phyloP scores from a whole-genome alignment of 306 rosid species.

The Trifolium pratense region DNA sequence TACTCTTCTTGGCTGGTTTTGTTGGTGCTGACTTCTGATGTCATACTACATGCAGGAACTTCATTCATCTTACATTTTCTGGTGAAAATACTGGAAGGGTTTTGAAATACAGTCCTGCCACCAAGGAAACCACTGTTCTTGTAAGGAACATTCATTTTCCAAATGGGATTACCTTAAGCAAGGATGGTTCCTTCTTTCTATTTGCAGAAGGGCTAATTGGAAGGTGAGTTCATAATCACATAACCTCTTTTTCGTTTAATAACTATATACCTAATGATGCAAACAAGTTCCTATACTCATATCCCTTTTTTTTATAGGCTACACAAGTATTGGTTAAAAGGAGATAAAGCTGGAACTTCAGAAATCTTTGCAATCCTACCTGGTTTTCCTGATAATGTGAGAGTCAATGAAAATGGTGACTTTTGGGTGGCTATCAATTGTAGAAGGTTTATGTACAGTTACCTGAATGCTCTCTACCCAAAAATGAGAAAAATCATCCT shows the following conservation, averaged over 20 bases:
- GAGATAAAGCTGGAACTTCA: slow-evolving; percentile 72
- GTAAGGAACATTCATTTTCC: slow-evolving; percentile 68
- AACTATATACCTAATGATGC: background rate
- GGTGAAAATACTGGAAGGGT: slow-evolving; percentile 73
- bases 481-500: slow-evolving; percentile 59
- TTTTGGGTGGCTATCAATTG: slow-evolving; percentile 79
- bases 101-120: slow-evolving; percentile 70
- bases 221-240: slow-evolving; percentile 51
- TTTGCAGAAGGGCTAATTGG: slow-evolving; percentile 67
- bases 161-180: slow-evolving; percentile 87
- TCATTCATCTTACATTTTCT: slow-evolving; percentile 70
- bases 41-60: slow-evolving; percentile 63
- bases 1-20: slow-evolving; percentile 10
- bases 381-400: slow-evolving; percentile 77
- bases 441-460: slow-evolving; percentile 48
- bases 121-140: slow-evolving; percentile 77
- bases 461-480: slow-evolving; percentile 57
- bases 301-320: slow-evolving; percentile 47
- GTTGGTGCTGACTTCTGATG: slow-evolving; percentile 39
- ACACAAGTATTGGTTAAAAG: slow-evolving; percentile 71
- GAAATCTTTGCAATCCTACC: slow-evolving; percentile 73
- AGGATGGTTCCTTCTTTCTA: slow-evolving; percentile 79
- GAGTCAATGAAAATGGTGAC: slow-evolving; percentile 72
- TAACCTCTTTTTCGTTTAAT: background rate
- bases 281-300: background rate